phyloP scores from a whole-genome alignment of 1,284 basidiomycete species.

The Testicularia cyperi region DNA sequence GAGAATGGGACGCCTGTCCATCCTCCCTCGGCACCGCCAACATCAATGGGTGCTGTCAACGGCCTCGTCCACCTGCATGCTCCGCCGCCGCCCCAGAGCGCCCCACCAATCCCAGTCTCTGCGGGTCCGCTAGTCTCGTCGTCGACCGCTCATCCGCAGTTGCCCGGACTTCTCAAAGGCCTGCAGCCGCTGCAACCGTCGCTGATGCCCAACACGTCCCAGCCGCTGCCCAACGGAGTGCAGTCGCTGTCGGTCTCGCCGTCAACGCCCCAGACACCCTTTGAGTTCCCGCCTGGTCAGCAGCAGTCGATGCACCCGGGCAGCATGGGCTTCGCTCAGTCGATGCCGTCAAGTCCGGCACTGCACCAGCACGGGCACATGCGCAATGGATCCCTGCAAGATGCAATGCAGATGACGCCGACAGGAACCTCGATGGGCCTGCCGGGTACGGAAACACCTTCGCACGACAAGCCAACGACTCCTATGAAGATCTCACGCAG shows the following conservation, averaged over 20 bases:
- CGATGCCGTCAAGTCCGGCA: conserved; percentile 34
- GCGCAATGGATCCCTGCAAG: conserved; percentile 30
- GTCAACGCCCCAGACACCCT: conserved; percentile 33
- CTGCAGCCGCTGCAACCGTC: not conserved
- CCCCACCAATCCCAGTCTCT: conserved; percentile 3
- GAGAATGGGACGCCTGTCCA: conserved; percentile 26
- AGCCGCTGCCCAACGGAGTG: conserved; percentile 10
- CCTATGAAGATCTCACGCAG: conserved; percentile 25
- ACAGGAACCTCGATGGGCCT: too few relatives aligned
- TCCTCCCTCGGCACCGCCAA: conserved; percentile 24
- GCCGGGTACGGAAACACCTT: conserved; percentile 6
- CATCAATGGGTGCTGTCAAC: conserved; percentile 28
- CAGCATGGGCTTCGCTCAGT: conserved; percentile 9
- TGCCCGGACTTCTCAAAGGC: not conserved
- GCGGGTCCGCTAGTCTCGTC: not conserved
- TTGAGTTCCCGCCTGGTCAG: conserved; percentile 19
- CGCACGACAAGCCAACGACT: conserved; percentile 4
- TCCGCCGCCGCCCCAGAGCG: conserved; percentile 14
- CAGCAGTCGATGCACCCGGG: not conserved
- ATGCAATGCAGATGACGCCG: conserved; percentile 36
- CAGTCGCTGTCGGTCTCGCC: conserved; percentile 35
- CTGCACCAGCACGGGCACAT: conserved; percentile 22
- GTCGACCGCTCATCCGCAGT: too few relatives aligned
- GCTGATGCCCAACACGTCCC: not conserved
- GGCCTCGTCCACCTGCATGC: conserved; percentile 6